Evolutionary conservation across 805 yeast genomes (phyloP).

Genomic region (Monosporozyma aerobia): DNA sequence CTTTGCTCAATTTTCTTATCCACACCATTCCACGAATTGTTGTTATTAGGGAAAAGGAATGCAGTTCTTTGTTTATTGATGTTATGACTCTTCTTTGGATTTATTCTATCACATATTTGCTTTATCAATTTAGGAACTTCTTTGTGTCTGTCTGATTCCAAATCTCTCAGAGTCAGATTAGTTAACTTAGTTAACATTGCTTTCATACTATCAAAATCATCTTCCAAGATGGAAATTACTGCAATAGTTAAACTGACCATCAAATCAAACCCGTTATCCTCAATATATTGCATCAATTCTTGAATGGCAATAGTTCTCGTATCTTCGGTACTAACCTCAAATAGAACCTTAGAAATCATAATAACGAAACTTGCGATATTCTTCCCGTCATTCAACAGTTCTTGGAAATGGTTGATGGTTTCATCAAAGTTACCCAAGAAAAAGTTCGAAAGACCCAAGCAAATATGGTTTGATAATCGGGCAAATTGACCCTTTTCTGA

Average conservation of each 20-base stretch:
- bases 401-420: constrained; percentile 58
- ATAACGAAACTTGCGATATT: constrained; percentile 61
- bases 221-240: constrained; percentile 62
- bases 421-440: constrained; percentile 53
- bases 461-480: constrained; percentile 51
- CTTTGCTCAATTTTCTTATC: constrained; percentile 47
- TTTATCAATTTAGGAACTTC: constrained; percentile 52
- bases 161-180: constrained; percentile 37
- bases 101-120: constrained; percentile 36
- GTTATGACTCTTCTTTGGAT: constrained; percentile 21
- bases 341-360: constrained; percentile 68
- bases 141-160: constrained; percentile 42
- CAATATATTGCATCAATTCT: constrained; percentile 62
- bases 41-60: constrained; percentile 63
- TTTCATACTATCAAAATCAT: constrained; percentile 45
- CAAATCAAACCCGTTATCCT: constrained; percentile 55
- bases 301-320: constrained; percentile 78
- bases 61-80: constrained; percentile 59
- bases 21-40: constrained; percentile 59
- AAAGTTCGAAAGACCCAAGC: constrained; percentile 63
- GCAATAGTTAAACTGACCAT: constrained; percentile 67
- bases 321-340: constrained; percentile 66
- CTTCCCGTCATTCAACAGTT: constrained; percentile 47
- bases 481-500: constrained; percentile 27
- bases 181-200: constrained; percentile 59